Evolutionary conservation across 164 flowering plant species (phyloP).

Genomic region (Nymphaea thermarum): DNA sequence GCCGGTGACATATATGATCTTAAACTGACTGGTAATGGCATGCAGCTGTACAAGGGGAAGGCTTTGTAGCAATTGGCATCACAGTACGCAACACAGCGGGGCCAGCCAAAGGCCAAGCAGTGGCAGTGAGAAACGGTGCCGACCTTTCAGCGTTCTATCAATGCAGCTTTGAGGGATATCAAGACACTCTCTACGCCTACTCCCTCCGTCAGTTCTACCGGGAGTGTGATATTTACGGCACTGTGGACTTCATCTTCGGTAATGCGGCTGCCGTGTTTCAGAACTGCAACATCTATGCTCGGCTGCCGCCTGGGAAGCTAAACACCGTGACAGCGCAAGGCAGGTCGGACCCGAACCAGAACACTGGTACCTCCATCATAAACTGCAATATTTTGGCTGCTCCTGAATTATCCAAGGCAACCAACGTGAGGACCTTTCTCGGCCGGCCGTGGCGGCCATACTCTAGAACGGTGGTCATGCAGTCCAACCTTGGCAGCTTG

Average conservation of each 20-base stretch:
- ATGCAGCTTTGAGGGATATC: conserved; percentile 52
- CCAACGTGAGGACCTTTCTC: conserved; percentile 34
- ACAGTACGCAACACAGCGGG: conserved; percentile 57
- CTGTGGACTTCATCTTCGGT: conserved; percentile 59
- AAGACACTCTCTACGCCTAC: conserved; percentile 56
- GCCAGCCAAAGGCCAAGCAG: conserved; percentile 56
- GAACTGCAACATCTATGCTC: conserved; percentile 34
- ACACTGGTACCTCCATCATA: conserved; percentile 64
- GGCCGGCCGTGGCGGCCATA: conserved; percentile 86
- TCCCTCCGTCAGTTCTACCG: conserved; percentile 51
- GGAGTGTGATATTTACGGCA: conserved; percentile 50
- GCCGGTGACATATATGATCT: not conserved
- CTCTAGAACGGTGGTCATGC: conserved; percentile 56
- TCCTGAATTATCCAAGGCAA: conserved; percentile 39
- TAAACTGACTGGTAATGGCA: not conserved
- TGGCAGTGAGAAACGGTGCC: conserved; percentile 37
- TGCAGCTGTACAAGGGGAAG: conserved; percentile 44
- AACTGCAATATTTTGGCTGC: conserved; percentile 54
- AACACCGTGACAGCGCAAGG: conserved; percentile 86
- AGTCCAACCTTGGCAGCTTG: conserved; percentile 31
- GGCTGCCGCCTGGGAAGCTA: conserved; percentile 29
- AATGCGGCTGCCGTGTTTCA: conserved; percentile 51
- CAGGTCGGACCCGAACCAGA: conserved; percentile 65
- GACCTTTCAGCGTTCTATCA: conserved; percentile 46
- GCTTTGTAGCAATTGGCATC: conserved; percentile 41